A percentile compares a stretch with the other conserved stretches of the same genome.
Conservation (phyloP, 495 filamentous ascomycete genomes). For the Penicillium angulare region DNA sequence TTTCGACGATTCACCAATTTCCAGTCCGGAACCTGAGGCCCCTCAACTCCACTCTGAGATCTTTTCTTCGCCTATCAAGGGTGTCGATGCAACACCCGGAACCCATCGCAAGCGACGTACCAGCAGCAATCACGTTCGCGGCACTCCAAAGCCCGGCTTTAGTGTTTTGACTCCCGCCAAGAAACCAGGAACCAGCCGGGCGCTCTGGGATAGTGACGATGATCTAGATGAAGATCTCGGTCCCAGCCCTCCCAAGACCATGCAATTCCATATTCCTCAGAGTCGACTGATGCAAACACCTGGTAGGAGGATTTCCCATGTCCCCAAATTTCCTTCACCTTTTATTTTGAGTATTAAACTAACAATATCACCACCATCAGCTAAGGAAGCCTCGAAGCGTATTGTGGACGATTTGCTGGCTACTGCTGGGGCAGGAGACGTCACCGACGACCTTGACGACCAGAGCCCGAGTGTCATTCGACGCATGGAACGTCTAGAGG, state of each 20-base stretch:
- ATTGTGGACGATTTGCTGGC: slow-evolving; percentile 90
- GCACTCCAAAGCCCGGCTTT: slow-evolving; percentile 65
- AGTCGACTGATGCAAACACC: slow-evolving; percentile 87
- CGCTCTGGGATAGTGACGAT: slow-evolving; percentile 64
- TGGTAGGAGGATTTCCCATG: slow-evolving; percentile 50
- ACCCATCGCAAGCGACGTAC: slow-evolving; percentile 37
- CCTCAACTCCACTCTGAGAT: slow-evolving; percentile 82
- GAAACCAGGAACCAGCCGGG: slow-evolving; percentile 22
- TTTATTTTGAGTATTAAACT: not conserved
- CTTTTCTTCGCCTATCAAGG: slow-evolving; percentile 69
- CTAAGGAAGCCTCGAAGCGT: slow-evolving; percentile 83
- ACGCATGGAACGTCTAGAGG: slow-evolving; percentile 61
- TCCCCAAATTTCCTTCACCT: not conserved
- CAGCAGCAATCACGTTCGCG: slow-evolving; percentile 30
- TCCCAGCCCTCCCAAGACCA: slow-evolving; percentile 92
- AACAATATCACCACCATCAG: slow-evolving; percentile 36
- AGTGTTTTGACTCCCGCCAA: slow-evolving; percentile 72
- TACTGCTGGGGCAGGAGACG: slow-evolving; percentile 63
- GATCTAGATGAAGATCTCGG: slow-evolving; percentile 60
- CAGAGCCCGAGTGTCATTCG: slow-evolving; percentile 76
- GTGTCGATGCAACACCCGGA: slow-evolving; percentile 30
- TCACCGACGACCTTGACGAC: slow-evolving; percentile 34
- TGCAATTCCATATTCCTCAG: slow-evolving; percentile 91
- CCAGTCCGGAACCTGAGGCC: slow-evolving; percentile 72
- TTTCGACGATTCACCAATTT: slow-evolving; percentile 61